phyloP scores from a whole-genome alignment of 768 basidiomycete species.

The Galerina marginata region DNA sequence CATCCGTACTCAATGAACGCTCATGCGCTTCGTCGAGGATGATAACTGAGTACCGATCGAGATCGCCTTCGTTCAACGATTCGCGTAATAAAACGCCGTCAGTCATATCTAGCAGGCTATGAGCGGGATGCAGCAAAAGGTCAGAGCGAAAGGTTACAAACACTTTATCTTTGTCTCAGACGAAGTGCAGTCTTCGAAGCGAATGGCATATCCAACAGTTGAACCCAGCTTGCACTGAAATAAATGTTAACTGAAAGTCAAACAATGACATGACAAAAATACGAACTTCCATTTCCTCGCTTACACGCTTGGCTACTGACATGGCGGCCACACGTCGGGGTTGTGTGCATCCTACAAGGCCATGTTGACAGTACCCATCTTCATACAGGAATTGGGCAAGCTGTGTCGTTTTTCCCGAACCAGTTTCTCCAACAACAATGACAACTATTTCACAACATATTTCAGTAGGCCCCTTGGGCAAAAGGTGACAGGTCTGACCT shows the following conservation, averaged over 20 bases:
- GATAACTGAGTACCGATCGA: conserved; percentile 95
- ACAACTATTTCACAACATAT: conserved; percentile 58
- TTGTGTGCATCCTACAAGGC: conserved; percentile 96
- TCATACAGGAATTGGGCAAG: conserved; percentile 95
- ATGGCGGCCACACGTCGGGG: conserved; percentile 98
- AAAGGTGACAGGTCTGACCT: conserved; percentile 52
- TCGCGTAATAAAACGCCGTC: conserved; percentile 98
- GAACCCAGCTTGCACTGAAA: conserved; percentile 84
- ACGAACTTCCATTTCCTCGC: conserved; percentile 96
- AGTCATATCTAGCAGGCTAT: conserved; percentile 80
- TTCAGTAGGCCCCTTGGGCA: neutral
- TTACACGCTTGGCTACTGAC: conserved; percentile 99
- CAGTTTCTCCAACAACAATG: conserved; percentile 99
- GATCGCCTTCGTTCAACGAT: conserved; percentile 96
- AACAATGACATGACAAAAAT: neutral
- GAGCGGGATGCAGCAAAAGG: neutral
- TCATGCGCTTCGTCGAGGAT: conserved; percentile 99
- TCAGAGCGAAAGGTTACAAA: conserved; percentile 38
- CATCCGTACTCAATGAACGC: conserved; percentile 95
- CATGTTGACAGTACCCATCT: conserved; percentile 91
- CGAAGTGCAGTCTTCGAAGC: conserved; percentile 97
- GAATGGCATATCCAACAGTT: conserved; percentile 95
- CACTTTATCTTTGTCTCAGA: conserved; percentile 97
- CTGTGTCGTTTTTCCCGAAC: conserved; percentile 98
- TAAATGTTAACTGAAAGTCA: neutral